These are phyloP conservation scores for Alternaria burnsii DNA, from an alignment of 2,329 filamentous ascomycete genomes.

Conservation along the genomic window DNA sequence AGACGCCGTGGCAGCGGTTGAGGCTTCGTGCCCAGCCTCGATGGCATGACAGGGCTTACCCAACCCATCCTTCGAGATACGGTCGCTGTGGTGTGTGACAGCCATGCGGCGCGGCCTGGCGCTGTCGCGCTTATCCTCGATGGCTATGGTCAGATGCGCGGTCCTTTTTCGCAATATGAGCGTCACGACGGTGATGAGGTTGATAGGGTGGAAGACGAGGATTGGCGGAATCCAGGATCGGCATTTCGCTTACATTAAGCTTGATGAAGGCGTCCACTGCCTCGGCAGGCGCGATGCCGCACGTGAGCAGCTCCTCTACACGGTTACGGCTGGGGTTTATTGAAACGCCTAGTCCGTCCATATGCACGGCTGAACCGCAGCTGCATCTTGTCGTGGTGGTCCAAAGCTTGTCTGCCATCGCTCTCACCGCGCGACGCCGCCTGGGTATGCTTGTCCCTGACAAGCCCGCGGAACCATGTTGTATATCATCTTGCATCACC, in stretches of 20 bases:
- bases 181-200: conserved; percentile 2
- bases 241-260: conserved; percentile 15
- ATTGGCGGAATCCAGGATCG: conserved; percentile 11
- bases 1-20: conserved; percentile 13
- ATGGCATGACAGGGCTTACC: conserved; percentile 1
- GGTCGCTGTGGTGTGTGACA: not conserved
- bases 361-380: conserved; percentile 5
- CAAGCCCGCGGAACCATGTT: not conserved
- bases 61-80: conserved; percentile 8
- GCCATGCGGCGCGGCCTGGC: not conserved
- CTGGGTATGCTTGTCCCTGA: not conserved
- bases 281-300: not conserved
- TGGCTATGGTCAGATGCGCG: conserved; percentile 1
- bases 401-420: not conserved
- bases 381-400: not conserved
- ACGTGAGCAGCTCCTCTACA: conserved; percentile 7
- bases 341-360: not conserved
- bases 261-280: conserved; percentile 5
- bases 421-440: not conserved
- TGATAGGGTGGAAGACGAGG: conserved; percentile 14
- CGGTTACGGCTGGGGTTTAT: not conserved
- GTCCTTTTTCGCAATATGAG: conserved; percentile 2
- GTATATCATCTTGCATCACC: not conserved
- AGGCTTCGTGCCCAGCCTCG: conserved; percentile 11
- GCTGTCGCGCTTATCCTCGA: conserved; percentile 5